These are phyloP conservation scores for Boletus rubroflammeus DNA, from an alignment of 768 basidiomycete species.

Conservation along the genomic window DNA sequence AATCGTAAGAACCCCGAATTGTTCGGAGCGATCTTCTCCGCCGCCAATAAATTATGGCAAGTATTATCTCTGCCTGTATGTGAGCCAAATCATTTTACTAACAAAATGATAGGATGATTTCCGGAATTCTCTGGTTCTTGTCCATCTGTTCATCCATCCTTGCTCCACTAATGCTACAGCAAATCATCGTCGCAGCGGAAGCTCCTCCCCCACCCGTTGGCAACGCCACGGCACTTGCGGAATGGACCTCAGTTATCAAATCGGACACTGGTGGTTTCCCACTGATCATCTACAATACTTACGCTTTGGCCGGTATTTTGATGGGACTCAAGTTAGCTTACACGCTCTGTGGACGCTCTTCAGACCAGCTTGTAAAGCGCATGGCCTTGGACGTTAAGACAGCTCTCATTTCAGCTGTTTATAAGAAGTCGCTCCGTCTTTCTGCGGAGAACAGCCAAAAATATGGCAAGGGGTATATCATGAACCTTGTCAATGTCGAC, in stretches of 20 bases:
- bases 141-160: slow-evolving; percentile 21
- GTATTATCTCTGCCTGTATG: neutral
- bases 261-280: slow-evolving; percentile 29
- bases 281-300: slow-evolving; percentile 25
- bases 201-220: slow-evolving; percentile 19
- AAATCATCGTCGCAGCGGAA: slow-evolving; percentile 24
- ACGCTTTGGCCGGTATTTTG: slow-evolving; percentile 21
- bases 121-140: slow-evolving; percentile 29
- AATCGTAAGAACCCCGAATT: slow-evolving; percentile 12
- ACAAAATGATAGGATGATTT: slow-evolving; percentile 18
- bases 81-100: neutral
- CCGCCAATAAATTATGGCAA: slow-evolving; percentile 17
- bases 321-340: slow-evolving; percentile 24
- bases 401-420: slow-evolving; percentile 28
- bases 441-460: slow-evolving; percentile 26
- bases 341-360: slow-evolving; percentile 27
- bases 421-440: slow-evolving; percentile 30
- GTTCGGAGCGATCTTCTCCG: slow-evolving; percentile 16
- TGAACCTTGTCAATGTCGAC: slow-evolving; percentile 32
- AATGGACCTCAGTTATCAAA: slow-evolving; percentile 19
- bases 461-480: slow-evolving; percentile 26
- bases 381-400: slow-evolving; percentile 31
- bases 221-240: slow-evolving; percentile 20
- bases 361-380: slow-evolving; percentile 29
- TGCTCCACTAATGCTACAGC: slow-evolving; percentile 26